Base-by-base conservation (phyloP, 345 rosid genomes). In the Eucalyptus globulus region DNA sequence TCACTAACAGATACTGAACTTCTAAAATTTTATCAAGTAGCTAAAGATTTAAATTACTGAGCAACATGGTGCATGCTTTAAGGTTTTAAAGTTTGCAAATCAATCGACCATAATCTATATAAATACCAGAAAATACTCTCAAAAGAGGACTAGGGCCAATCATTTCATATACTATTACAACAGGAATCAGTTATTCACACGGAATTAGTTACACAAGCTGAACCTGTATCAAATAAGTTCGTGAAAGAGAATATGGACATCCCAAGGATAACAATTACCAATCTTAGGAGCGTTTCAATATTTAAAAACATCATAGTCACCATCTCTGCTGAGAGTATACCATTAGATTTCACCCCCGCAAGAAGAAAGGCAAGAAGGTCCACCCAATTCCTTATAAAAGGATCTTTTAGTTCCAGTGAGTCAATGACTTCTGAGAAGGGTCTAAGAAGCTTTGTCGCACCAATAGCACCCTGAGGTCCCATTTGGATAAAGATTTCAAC, bases 301-400 rank as follows among this genome's bases (percentile, higher is more conserved):
- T 43, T 4, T 40, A 40, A 65, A 86, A 50, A 29, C 40, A 21
- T 43, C 76, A 88, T 93, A 89, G 91, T 96, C 95, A 96, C 99
- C 99, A 97, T 97, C 95, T 97, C 99, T 89, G 99, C 98, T 92
- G 99, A 97, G 62, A 97, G 99, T 88, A 97, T 92, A 92, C 99
- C 98, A 93, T 95, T 92, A 91, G 99, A 96, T 96, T 96, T 97
- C 92, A 97, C 99, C 90, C 99, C 99, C 7, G 97, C 99, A 76
- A 96, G 99, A 89, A 97, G 95, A 91, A 97, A 96, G n/a, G 99
- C 93, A 47, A 97, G 91, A 91, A 97, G 98, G 92, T 97, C 99
- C 87, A 96, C 92, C 99, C 99, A 97, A 89, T 97, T 97, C 89
- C 98, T 91, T 88, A 96, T 90, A 87, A 97, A 96, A 83, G 97